Conservation (phyloP, 129 eudicot genomes). For the Ambrosia artemisiifolia region DNA sequence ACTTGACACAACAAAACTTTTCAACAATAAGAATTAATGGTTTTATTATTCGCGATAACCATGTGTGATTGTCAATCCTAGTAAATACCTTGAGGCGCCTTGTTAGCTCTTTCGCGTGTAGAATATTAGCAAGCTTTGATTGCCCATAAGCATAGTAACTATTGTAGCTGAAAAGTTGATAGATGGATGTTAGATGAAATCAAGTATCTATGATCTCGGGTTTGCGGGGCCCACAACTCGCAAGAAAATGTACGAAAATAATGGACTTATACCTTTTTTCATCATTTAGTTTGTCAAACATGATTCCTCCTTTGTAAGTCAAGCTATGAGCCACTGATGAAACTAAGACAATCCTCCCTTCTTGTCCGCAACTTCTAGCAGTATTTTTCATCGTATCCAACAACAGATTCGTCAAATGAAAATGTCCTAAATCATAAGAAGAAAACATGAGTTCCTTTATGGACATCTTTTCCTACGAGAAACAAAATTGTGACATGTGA, state of each 20-base stretch:
- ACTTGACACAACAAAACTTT: neutral
- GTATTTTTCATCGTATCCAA: constrained; percentile 84
- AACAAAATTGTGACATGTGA: too few relatives aligned
- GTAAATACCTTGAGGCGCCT: constrained; percentile 32
- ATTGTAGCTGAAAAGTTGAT: constrained; percentile 12
- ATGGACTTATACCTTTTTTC: constrained; percentile 40
- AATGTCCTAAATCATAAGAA: constrained; percentile 47
- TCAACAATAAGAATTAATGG: neutral
- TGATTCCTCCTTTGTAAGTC: constrained; percentile 61
- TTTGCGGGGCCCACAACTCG: too few relatives aligned
- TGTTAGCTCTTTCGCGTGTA: constrained; percentile 41
- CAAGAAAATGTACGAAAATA: too few relatives aligned
- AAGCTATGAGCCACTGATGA: constrained; percentile 59
- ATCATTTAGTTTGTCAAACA: constrained; percentile 71
- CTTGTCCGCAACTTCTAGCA: constrained; percentile 47
- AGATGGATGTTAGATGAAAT: neutral
- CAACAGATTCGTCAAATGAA: constrained; percentile 71
- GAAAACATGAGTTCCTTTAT: too few relatives aligned
- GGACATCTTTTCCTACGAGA: too few relatives aligned
- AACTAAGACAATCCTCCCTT: constrained; percentile 78
- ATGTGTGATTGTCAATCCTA: neutral
- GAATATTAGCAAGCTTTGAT: constrained; percentile 35
- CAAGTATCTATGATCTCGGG: neutral
- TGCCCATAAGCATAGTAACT: constrained; percentile 29
- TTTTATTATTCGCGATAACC: neutral